phyloP scores from a whole-genome alignment of 176 grass and related monocot species.

The Phragmites australis region DNA sequence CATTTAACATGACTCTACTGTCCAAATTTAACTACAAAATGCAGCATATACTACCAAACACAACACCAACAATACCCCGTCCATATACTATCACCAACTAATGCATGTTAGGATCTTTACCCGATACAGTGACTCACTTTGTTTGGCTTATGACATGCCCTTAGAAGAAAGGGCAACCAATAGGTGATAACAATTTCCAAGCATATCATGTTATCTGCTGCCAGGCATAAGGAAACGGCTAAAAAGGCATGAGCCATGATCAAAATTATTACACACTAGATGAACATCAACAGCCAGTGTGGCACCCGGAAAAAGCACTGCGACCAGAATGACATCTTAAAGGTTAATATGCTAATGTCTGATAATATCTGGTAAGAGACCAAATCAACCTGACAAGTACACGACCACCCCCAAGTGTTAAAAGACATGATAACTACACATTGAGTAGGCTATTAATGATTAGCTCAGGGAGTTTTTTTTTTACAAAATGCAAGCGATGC shows the following conservation, averaged over 20 bases:
- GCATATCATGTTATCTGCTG: not conserved
- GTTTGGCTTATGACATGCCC: slow-evolving; percentile 7
- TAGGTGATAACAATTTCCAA: not conserved
- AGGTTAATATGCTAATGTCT: not conserved
- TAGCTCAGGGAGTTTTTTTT: not conserved
- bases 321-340: too few species aligned
- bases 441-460: not conserved
- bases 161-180: not conserved
- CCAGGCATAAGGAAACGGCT: not conserved
- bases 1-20: not conserved
- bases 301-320: not conserved
- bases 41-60: not conserved
- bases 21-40: slow-evolving; percentile 9
- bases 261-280: not conserved
- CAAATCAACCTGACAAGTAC: not conserved
- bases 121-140: not conserved
- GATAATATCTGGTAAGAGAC: not conserved
- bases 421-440: not conserved
- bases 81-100: not conserved
- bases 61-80: not conserved
- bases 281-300: not conserved
- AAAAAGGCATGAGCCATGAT: not conserved
- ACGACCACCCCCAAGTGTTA: not conserved
- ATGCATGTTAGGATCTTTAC: not conserved
- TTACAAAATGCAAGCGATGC: not conserved